Base-by-base conservation (phyloP, 83 land plant species). In the Picea abies region DNA sequence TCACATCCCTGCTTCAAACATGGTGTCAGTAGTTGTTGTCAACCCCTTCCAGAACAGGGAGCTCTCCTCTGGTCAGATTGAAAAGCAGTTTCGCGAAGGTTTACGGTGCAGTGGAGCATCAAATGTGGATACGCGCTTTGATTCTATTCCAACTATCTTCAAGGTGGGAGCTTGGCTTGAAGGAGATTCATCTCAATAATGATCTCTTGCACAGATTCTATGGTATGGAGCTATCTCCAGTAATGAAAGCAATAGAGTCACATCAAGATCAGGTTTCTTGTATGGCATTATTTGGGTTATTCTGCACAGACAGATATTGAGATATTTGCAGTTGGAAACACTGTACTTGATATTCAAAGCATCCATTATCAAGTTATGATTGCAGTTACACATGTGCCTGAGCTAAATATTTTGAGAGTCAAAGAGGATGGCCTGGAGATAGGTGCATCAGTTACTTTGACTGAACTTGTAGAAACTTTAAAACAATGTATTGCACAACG, bases 41-140 rank as follows among this genome's bases (percentile, higher is more conserved):
- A 96, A 93, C 85, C 99, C 96, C 76, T 93, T 85, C 76, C 90
- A 89, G 81, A 96, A 95, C 82, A 93, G 88, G 82, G 98, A 96
- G 83, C 39, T 97, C 63, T 86, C 98, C 4, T 72, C 93, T 29
- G 83, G 86, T 35, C 88, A 94, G 49, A 83, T 97, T 52, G 99
- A 97, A 78, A 96, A 90, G 71, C 97, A 93, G 73, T 96, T 95
- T 83, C 96, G 94, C 79, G 98, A 94, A 84, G 94, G 98, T 71
- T 87, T 92, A 23, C 89, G 87, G 12, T 60, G 39, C 58, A 76
- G 73, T 79, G 70, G 80, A 79, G 65, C 78, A 56, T 20, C 60
- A 60, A 62, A 82, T 37, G 22, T 66, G 78, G 78, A 76, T 52
- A 49, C 1, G 5, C 32, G 3, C 23, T 52, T 23, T 76, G 78